Evolutionary conservation across 1,139 yeast species (phyloP).

Genomic region (Casaregolazyma suthepensis): DNA sequence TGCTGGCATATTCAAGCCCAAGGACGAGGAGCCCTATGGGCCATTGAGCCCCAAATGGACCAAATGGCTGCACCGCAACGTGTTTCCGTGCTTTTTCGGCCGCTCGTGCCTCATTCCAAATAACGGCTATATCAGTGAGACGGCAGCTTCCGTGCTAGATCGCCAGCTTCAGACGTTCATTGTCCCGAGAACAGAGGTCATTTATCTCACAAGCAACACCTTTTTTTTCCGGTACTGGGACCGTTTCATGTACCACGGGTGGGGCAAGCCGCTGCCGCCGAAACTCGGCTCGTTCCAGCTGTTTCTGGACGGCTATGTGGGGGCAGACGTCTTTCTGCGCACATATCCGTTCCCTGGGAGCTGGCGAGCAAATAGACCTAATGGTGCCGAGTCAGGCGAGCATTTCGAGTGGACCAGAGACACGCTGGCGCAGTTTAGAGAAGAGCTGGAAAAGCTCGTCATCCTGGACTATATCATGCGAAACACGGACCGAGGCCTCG

Average conservation of each 20-base stretch:
- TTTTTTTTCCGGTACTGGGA: constrained; percentile 56
- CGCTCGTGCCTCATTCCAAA: constrained; percentile 68
- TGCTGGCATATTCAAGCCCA: constrained; percentile 68
- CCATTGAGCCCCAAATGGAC: constrained; percentile 77
- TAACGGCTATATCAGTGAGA: constrained; percentile 65
- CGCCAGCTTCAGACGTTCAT: constrained; percentile 51
- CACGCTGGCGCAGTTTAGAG: constrained; percentile 47
- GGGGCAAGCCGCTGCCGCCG: constrained; percentile 33
- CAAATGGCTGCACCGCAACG: constrained; percentile 69
- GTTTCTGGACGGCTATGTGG: constrained; percentile 52
- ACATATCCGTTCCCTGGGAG: constrained; percentile 49
- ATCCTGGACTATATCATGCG: constrained; percentile 67
- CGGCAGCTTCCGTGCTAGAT: constrained; percentile 64
- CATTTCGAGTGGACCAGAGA: constrained; percentile 51
- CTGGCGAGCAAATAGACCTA: constrained; percentile 1
- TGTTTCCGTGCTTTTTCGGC: constrained; percentile 75
- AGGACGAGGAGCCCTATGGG: constrained; percentile 78
- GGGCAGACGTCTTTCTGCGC: constrained; percentile 56
- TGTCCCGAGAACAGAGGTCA: constrained; percentile 63
- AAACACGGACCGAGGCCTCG: constrained; percentile 69
- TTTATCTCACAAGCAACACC: constrained; percentile 45
- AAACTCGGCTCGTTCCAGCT: constrained; percentile 67
- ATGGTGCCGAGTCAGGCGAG: constrained; percentile 15
- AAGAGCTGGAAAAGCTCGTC: constrained; percentile 63
- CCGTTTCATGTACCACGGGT: constrained; percentile 27